Base-by-base conservation (phyloP, 2,329 filamentous ascomycete genomes). In the Colletotrichum viniferum region DNA sequence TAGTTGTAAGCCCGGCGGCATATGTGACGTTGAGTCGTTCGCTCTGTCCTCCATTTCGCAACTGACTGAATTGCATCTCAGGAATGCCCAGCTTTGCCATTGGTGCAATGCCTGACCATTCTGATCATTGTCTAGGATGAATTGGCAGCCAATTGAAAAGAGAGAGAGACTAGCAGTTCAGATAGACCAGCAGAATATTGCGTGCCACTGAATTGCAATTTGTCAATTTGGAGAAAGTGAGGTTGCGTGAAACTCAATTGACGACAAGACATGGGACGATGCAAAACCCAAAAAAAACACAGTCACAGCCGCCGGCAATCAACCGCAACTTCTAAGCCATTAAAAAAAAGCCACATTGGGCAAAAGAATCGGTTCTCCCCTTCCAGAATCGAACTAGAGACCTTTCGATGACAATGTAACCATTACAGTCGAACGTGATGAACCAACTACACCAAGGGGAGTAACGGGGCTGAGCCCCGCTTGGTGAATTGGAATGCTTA, bases 371-470 rank as follows among this genome's bases (percentile, higher is more conserved):
- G 10, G 43, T 21, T 71, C 69, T 71, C 69, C 63, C 69, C 69
- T 72, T 68, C 69, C 69, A 68, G 69, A 72, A 72, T 72, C 69
- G 69, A 72, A 72, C 69, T 68, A 72, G 69, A 68, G 69, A 72
- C 63, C 69, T 72, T 72, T 72, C 69, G 69, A 52, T 52, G 43
- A 52, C 43, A 52, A 52, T 52, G 43, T 52, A 21, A 52, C 43
- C 43, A 52, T 52, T 52, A 52, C 43, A 52, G 43, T 52, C 43
- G 43, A 52, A 52, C 43, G 43, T 52, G 43, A 52, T 52, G 43
- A 52, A 52, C 43, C 43, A 52, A 52, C 43, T 52, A 52, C 43
- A 52, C 43, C 43, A 52, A 52, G 43, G 43, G n/a, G 43, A 52
- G 43, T 52, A 52, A 52, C 43, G 43, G n/a, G 43, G n/a, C 43